Conservation (phyloP, 257 asterid genomes). For the Fraxinus quadrangulata region DNA sequence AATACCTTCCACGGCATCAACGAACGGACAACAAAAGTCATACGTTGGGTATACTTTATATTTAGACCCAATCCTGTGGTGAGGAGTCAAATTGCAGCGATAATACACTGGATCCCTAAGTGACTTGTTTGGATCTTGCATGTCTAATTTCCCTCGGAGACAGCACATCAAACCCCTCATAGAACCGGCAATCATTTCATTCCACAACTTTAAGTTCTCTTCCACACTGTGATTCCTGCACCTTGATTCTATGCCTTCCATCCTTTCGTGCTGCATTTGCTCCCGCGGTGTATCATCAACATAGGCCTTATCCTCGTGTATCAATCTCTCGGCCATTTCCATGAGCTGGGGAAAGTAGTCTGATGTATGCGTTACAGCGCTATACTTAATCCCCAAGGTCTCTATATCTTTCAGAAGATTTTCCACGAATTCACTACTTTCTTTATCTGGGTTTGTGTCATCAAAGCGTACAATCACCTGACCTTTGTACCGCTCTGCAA, state of each 20-base stretch:
- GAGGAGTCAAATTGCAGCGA: slow-evolving; percentile 93
- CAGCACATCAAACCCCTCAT: slow-evolving; percentile 82
- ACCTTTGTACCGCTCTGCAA: slow-evolving; percentile 83
- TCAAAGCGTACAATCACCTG: slow-evolving; percentile 78
- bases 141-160: slow-evolving; percentile 81
- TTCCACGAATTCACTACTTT: slow-evolving; percentile 90
- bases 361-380: slow-evolving; percentile 76
- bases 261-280: slow-evolving; percentile 81
- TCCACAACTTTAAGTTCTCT: slow-evolving; percentile 81
- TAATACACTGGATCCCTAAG: slow-evolving; percentile 94
- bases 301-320: slow-evolving; percentile 78
- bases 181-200: slow-evolving; percentile 92
- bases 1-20: slow-evolving; percentile 86
- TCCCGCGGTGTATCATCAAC: slow-evolving; percentile 88
- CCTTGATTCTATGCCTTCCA: slow-evolving; percentile 80
- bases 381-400: slow-evolving; percentile 79
- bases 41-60: slow-evolving; percentile 87
- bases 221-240: slow-evolving; percentile 64
- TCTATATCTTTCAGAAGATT: slow-evolving; percentile 80
- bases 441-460: slow-evolving; percentile 94
- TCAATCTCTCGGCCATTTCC: slow-evolving; percentile 90
- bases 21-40: slow-evolving; percentile 95
- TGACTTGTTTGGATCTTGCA: slow-evolving; percentile 93
- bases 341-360: slow-evolving; percentile 84
- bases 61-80: slow-evolving; percentile 82